phyloP scores from a whole-genome alignment of 345 rosid species.

The Heritiera fomes region DNA sequence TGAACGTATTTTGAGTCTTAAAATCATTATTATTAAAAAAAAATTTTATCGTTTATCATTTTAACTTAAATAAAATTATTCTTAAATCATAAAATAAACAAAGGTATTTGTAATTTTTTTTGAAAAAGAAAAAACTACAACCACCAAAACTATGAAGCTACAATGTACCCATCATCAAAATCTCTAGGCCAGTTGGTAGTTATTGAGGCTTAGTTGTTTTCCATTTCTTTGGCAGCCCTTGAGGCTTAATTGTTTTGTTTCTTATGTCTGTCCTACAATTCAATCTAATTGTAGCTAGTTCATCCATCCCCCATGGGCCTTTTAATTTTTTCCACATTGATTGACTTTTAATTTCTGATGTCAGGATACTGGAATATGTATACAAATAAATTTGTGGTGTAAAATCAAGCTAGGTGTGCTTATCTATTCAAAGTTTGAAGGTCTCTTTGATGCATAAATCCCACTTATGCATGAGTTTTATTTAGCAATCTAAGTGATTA shows the following conservation, averaged over 20 bases:
- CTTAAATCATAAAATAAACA: too few species aligned
- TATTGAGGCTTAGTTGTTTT: not conserved
- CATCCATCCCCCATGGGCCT: not conserved
- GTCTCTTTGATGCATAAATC: not conserved
- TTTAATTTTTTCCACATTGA: not conserved
- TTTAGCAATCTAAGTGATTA: too few species aligned
- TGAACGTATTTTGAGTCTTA: too few species aligned
- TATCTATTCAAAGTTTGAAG: not conserved
- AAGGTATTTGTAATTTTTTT: too few species aligned
- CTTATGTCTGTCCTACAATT: not conserved
- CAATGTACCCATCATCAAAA: constrained; percentile 3
- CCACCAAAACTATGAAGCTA: not conserved
- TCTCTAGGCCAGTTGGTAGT: not conserved
- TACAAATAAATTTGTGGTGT: not conserved
- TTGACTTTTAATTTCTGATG: not conserved
- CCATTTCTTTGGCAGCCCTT: too few species aligned
- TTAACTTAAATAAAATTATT: too few species aligned
- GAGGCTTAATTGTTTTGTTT: too few species aligned
- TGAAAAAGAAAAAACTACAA: not conserved
- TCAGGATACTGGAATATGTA: not conserved
- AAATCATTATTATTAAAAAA: too few species aligned
- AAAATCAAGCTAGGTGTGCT: not conserved
- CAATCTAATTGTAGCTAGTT: not conserved
- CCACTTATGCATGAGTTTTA: not conserved
- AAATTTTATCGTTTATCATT: too few species aligned